Base-by-base conservation (phyloP, 2,329 filamentous ascomycete species). In the Kalmusia sp. region DNA sequence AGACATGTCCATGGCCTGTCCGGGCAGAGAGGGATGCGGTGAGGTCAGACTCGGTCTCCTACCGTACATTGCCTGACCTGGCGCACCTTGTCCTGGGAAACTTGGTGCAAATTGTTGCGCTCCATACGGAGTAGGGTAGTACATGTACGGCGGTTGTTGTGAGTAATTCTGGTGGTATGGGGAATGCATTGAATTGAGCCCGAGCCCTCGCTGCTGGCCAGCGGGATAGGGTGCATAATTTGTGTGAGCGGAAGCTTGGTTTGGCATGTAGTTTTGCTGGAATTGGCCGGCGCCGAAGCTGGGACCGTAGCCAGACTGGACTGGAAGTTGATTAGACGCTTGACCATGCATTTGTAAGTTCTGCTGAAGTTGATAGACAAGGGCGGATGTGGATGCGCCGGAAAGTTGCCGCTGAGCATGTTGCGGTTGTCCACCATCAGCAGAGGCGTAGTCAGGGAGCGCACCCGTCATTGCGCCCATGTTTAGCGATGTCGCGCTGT, bases 331-430 rank as follows among this genome's bases (percentile, higher is more conserved):
- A 34, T 55, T 51, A 14, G 63, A 54, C 6, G 62, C 46, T 28
- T 67, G 65, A 9, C 55, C 49, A 22, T 70, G 62, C 61, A 71
- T 68, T 43, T 77, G 75, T 6, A 73, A 38, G 31, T 68, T 75
- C 37, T 77, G 75, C 51, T 71, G 70, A 11, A 74, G 60, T 33
- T 76, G 74, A 41, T 76, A 77, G 31, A 72, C 71, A n/a, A 76
- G 51, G 8, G 74, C 74, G 21, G 75, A 71, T 41, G 72, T 68
- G 6, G 75, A 75, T 33, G 73, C 69, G 30, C 73, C 71, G 27
- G 73, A 70, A 12, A 75, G 51, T n/a, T 65, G 61, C 33, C 68
- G 67, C 46, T 73, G 71, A 48, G 60, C 52, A 14, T 62, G 61
- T 24, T 67, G 67, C 33, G 62, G 61, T 27, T 62, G 55, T 21